phyloP scores from a whole-genome alignment of 2,329 filamentous ascomycete species.

The Xylaria sp. region DNA sequence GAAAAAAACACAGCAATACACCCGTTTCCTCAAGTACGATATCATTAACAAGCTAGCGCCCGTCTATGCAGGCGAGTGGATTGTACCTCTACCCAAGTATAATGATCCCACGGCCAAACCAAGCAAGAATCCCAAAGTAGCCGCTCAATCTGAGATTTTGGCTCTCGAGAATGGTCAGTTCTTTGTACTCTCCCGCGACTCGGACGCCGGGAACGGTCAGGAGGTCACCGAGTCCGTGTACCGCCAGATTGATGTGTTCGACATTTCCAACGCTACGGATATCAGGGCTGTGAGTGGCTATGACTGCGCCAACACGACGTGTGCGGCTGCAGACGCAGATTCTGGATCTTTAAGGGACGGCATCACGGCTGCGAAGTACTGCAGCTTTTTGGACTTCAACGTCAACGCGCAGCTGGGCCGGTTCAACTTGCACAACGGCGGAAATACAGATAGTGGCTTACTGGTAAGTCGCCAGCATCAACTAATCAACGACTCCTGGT shows the following conservation, averaged over 20 bases:
- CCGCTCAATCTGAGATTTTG: conserved; percentile 76
- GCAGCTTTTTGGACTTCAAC: conserved; percentile 75
- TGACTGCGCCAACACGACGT: conserved; percentile 50
- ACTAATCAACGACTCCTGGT: not conserved
- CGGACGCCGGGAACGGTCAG: conserved; percentile 67
- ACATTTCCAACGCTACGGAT: conserved; percentile 70
- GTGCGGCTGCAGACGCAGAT: conserved; percentile 42
- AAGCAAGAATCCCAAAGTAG: conserved; percentile 59
- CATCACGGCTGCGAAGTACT: conserved; percentile 70
- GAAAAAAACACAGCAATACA: conserved; percentile 65
- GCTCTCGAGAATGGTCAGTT: conserved; percentile 72
- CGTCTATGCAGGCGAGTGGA: conserved; percentile 68
- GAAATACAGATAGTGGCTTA: conserved; percentile 64
- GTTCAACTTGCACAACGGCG: conserved; percentile 77
- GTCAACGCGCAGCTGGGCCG: conserved; percentile 70
- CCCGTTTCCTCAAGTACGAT: conserved; percentile 73
- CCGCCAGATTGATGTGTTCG: conserved; percentile 76
- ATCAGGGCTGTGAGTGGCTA: conserved; percentile 59
- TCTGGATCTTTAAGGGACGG: conserved; percentile 64
- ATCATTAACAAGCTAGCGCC: conserved; percentile 58
- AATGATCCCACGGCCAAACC: conserved; percentile 61
- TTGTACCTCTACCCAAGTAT: conserved; percentile 72
- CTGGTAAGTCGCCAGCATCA: conserved; percentile 51
- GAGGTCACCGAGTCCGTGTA: conserved; percentile 66
- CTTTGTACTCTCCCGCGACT: conserved; percentile 74